phyloP scores from a whole-genome alignment of 2,329 filamentous ascomycete species.

The Fusarium sp. region DNA sequence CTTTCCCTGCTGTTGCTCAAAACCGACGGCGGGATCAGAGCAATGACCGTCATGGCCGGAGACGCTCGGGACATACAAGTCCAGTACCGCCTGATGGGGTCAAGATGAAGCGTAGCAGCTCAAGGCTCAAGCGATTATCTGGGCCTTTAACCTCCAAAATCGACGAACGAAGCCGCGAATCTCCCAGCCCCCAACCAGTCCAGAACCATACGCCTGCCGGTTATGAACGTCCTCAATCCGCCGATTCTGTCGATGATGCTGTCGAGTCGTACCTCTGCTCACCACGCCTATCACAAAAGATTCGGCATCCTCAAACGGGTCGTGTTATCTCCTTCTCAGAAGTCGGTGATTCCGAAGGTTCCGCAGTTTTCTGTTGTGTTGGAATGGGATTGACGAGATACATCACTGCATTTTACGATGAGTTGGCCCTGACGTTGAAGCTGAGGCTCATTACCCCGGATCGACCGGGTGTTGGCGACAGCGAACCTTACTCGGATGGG shows the following conservation, averaged over 20 bases:
- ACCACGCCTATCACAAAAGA: constrained; percentile 88
- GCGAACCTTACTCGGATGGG: constrained; percentile 85
- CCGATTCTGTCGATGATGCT: constrained; percentile 90
- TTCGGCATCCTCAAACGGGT: constrained; percentile 87
- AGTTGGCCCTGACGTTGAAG: constrained; percentile 89
- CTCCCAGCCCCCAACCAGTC: constrained; percentile 48
- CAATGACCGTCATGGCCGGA: constrained; percentile 61
- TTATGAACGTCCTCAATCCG: constrained; percentile 82
- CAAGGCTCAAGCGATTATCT: constrained; percentile 72
- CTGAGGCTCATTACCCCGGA: constrained; percentile 94
- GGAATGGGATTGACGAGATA: constrained; percentile 98
- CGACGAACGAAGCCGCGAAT: constrained; percentile 55
- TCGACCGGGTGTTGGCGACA: constrained; percentile 93
- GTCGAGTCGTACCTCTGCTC: constrained; percentile 89
- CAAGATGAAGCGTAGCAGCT: constrained; percentile 69
- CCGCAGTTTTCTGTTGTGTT: constrained; percentile 95
- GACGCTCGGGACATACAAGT: constrained; percentile 64
- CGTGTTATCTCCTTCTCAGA: constrained; percentile 95
- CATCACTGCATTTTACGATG: constrained; percentile 97
- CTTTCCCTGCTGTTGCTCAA: constrained; percentile 78
- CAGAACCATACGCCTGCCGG: constrained; percentile 59
- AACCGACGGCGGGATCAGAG: constrained; percentile 67
- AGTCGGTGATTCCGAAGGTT: constrained; percentile 92
- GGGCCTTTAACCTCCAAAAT: constrained; percentile 60
- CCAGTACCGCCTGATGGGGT: constrained; percentile 63